A percentile compares a stretch with the other conserved stretches of the same genome.
Conservation (phyloP, 139 green algal genomes). For the Ulvella scutata region DNA sequence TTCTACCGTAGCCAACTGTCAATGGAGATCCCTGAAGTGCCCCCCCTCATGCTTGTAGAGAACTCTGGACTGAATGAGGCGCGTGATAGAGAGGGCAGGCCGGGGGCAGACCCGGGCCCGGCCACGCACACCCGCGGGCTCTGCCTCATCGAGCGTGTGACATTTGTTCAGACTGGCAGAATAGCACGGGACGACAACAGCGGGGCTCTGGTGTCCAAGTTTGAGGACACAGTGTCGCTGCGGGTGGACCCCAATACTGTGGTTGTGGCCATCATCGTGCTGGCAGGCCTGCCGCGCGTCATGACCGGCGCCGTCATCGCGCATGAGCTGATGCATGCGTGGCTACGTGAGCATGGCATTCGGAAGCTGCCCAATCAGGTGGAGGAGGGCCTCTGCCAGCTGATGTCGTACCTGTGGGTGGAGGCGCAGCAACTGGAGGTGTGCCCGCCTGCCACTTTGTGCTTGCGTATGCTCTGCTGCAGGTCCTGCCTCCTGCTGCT, state of each 20-base stretch:
- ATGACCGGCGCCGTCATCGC: slow-evolving; percentile 59
- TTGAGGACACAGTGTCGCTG: neutral
- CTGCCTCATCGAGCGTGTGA: neutral
- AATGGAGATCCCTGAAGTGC: neutral
- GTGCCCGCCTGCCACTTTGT: too few relatives aligned
- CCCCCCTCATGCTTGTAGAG: neutral
- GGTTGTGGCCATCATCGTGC: slow-evolving; percentile 70
- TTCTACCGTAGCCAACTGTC: neutral
- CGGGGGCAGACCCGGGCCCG: neutral
- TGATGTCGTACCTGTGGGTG: slow-evolving; percentile 85
- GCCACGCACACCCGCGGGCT: neutral
- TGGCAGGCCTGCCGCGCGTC: slow-evolving; percentile 73
- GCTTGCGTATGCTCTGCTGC: too few relatives aligned
- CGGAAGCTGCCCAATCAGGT: slow-evolving; percentile 28
- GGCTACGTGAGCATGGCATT: slow-evolving; percentile 42
- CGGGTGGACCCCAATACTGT: slow-evolving; percentile 1
- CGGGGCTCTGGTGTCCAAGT: neutral
- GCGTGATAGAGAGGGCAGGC: neutral
- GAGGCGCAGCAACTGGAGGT: slow-evolving; percentile 34
- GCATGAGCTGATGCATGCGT: slow-evolving; percentile 88
- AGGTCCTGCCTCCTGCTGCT: too few relatives aligned
- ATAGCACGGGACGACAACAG: neutral
- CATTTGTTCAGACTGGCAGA: neutral
- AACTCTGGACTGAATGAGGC: neutral
- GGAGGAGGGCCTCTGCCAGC: slow-evolving; percentile 87